Base-by-base conservation (phyloP, 2,329 filamentous ascomycete genomes). In the Aspergillus terreus region DNA sequence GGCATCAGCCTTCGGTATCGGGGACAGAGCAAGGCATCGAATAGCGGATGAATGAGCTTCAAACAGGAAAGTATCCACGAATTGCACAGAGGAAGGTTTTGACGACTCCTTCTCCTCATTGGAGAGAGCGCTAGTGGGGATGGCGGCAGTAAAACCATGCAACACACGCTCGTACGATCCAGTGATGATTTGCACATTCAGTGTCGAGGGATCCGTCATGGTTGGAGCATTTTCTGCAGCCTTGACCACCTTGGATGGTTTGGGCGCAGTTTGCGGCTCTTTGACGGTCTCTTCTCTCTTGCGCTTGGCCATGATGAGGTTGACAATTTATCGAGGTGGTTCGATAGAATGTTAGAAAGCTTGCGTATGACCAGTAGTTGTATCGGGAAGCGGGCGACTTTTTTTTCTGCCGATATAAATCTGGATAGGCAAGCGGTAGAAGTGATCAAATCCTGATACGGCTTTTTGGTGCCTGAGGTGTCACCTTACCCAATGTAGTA, bases 111-210 rank as follows among this genome's bases (percentile, higher is more conserved):
- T 58, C 30, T 59, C 46, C 30, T 62, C 50, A 46, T 62, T 38
- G 50, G 54, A 58, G 64, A 67, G 55, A 11, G 54, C 51, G 10
- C 56, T 53, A 14, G 64, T 55, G 21, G 80, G 77, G 47, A 95
- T 76, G 2, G 83, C 83, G n/a, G 88, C 91, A 6, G 88, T 90
- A 63, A 96, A 80, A 54, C 94, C 94, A 70, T 99, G 94, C 17
- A 99, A 81, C 46, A 95, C 84, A 58, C 91, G 83, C 68, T 99
- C 94, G 74, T 99, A 99, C 48, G 92, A 96, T 44, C 94, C 94
- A 6, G 90, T 86, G 54, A 97, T 81, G 59, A 99, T 86, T 71
- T 97, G 94, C 53, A 97, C 79, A n/a, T 86, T 85, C 59, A 83
- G 41, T 52, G 65, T 59, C 40, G 66, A 58, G 57, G 59, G 58